phyloP scores from a whole-genome alignment of 106 monocot species.

The Dendrobium catenatum region DNA sequence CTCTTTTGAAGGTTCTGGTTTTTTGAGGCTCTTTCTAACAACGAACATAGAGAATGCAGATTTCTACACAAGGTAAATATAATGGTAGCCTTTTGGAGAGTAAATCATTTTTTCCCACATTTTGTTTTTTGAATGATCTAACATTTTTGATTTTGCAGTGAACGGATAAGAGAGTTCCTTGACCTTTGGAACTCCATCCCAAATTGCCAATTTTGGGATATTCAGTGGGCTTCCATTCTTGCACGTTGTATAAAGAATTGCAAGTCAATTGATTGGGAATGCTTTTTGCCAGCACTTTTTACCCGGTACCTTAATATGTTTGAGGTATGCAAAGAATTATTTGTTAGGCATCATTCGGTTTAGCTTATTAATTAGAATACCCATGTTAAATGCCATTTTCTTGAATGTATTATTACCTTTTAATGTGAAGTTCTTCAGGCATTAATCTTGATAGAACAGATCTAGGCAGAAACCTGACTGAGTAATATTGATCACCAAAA shows the following conservation, averaged over 20 bases:
- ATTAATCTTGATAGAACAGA: neutral
- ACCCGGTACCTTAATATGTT: conserved; percentile 83
- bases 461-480: neutral
- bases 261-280: conserved; percentile 80
- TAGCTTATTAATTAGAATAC: neutral
- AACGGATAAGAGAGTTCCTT: conserved; percentile 68
- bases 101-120: neutral
- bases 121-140: conserved; percentile 4
- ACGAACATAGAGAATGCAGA: conserved; percentile 61
- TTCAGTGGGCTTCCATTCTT: conserved; percentile 81
- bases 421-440: neutral
- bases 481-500: neutral
- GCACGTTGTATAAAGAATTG: conserved; percentile 75
- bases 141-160: conserved; percentile 31
- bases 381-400: neutral
- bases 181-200: conserved; percentile 70
- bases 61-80: conserved; percentile 65
- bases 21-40: conserved; percentile 81
- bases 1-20: conserved; percentile 88
- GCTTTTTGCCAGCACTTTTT: conserved; percentile 66
- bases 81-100: neutral
- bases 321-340: conserved; percentile 47
- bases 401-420: neutral
- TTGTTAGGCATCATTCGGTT: neutral
- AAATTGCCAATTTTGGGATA: conserved; percentile 98